A percentile compares a stretch with the other conserved stretches of the same genome.
Conservation (phyloP, 306 rosid genomes). For the Begonia fuchsioides region DNA sequence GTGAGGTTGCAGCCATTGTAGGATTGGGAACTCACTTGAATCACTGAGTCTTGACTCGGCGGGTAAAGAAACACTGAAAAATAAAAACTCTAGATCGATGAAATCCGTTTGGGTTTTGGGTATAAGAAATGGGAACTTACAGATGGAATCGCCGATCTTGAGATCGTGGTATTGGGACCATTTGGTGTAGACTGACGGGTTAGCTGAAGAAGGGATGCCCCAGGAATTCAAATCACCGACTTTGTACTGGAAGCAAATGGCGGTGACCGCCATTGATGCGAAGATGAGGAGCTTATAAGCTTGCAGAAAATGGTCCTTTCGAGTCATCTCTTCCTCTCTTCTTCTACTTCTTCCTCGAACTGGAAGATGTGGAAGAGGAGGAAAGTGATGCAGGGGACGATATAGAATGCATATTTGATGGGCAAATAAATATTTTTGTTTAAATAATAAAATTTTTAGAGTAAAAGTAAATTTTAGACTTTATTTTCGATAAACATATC, state of each 20-base stretch:
- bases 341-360: not conserved
- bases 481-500: too few relatives aligned
- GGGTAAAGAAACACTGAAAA: conserved; percentile 79
- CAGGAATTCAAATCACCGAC: conserved; percentile 90
- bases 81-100: not conserved
- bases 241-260: conserved; percentile 43
- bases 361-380: not conserved
- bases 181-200: conserved; percentile 45
- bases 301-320: not conserved
- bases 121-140: conserved; percentile 31
- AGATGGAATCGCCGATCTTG: conserved; percentile 70
- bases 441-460: too few relatives aligned
- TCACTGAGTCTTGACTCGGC: conserved; percentile 88
- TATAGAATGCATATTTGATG: too few relatives aligned
- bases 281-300: conserved; percentile 17
- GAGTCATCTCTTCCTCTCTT: not conserved
- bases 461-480: too few relatives aligned
- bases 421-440: too few relatives aligned
- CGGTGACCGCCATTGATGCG: conserved; percentile 22
- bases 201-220: conserved; percentile 62
- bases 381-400: not conserved
- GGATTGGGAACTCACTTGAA: conserved; percentile 55
- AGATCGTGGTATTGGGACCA: conserved; percentile 63
- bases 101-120: too few relatives aligned
- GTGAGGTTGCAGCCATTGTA: conserved; percentile 55